phyloP scores from a whole-genome alignment of 768 basidiomycete species.

The Auriscalpium orientale region DNA sequence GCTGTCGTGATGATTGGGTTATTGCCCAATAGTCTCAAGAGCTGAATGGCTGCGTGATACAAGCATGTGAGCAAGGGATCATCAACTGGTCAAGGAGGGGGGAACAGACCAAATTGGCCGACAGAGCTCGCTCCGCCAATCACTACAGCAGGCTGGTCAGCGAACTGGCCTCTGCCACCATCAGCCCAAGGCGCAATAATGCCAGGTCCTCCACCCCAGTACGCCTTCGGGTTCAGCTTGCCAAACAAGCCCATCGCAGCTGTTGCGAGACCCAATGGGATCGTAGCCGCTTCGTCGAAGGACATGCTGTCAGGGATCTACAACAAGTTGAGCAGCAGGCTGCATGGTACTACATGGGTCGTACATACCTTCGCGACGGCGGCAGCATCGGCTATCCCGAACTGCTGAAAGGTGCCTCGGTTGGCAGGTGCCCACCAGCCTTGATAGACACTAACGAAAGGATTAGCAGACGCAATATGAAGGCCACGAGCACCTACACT shows the following conservation, averaged over 20 bases:
- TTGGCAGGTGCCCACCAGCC: neutral
- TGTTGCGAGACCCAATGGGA: constrained; percentile 42
- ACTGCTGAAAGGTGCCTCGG: constrained; percentile 16
- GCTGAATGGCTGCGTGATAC: constrained; percentile 5
- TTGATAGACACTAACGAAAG: constrained; percentile 5
- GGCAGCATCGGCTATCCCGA: constrained; percentile 13
- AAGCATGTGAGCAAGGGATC: neutral
- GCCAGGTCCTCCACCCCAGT: constrained; percentile 29
- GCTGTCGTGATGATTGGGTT: constrained; percentile 14
- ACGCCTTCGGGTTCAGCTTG: constrained; percentile 1
- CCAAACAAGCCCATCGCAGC: constrained; percentile 43
- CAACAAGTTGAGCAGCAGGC: neutral
- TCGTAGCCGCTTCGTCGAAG: constrained; percentile 40
- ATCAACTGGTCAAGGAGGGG: neutral
- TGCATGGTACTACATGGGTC: neutral
- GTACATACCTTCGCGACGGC: constrained; percentile 10
- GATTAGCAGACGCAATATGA: neutral
- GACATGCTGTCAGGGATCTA: constrained; percentile 41
- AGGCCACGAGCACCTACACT: constrained; percentile 10
- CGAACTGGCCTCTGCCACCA: constrained; percentile 32
- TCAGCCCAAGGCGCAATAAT: constrained; percentile 32
- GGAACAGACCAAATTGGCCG: constrained; percentile 38
- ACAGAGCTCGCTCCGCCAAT: constrained; percentile 43
- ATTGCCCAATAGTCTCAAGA: constrained; percentile 14
- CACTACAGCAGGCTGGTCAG: constrained; percentile 33